These are phyloP conservation scores for Amylostereum areolatum DNA, from an alignment of 1,284 basidiomycete genomes.

Conservation along the genomic window DNA sequence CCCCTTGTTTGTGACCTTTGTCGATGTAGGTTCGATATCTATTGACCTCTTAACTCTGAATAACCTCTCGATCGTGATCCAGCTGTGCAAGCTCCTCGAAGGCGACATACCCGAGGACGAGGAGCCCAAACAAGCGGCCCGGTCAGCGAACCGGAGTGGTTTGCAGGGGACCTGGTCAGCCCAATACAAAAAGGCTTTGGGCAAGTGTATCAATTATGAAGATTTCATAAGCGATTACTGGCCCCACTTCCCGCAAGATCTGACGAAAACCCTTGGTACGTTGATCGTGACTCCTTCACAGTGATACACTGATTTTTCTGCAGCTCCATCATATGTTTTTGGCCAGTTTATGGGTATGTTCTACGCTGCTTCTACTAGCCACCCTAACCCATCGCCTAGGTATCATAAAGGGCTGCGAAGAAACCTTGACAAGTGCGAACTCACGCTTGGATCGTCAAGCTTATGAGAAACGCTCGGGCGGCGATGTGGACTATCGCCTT, in stretches of 20 bases:
- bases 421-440: slow-evolving; percentile 24
- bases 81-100: slow-evolving; percentile 17
- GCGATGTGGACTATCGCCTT: slow-evolving; percentile 39
- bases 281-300: no score
- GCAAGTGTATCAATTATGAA: neutral
- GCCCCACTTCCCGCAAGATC: neutral
- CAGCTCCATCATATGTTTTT: slow-evolving; percentile 43
- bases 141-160: no score
- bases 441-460: slow-evolving; percentile 33
- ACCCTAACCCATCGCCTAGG: slow-evolving; percentile 16
- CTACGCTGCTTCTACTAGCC: neutral
- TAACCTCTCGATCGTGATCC: neutral
- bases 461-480: slow-evolving; percentile 37
- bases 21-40: slow-evolving; percentile 31
- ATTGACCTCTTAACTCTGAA: neutral
- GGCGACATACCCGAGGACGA: slow-evolving; percentile 5
- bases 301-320: neutral
- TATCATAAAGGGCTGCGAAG: slow-evolving; percentile 56
- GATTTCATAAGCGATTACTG: slow-evolving; percentile 12
- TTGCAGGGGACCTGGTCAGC: no score
- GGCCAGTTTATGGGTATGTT: slow-evolving; percentile 52
- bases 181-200: no score
- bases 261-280: no score
- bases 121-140: no score
- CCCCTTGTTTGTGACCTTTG: slow-evolving; percentile 57